Conservation (phyloP, 2,329 filamentous ascomycete genomes). For the Alternaria sp. region DNA sequence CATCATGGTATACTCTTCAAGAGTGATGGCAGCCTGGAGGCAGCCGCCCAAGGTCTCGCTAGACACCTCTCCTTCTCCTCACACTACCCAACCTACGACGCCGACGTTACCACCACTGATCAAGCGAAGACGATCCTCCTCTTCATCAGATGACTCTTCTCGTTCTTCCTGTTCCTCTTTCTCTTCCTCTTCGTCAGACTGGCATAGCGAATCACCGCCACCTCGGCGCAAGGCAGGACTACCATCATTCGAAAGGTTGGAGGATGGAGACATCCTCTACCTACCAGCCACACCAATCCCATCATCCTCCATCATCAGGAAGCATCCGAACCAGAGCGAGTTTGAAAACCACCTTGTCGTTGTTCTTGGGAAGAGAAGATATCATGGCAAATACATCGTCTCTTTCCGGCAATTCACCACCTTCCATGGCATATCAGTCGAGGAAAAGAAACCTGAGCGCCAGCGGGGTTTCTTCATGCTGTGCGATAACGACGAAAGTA, state of each 20-base stretch:
- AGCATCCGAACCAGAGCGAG: background rate
- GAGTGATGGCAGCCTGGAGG: background rate
- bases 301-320: slow-evolving; percentile 6
- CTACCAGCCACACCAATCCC: background rate
- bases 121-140: slow-evolving; percentile 1
- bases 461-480: slow-evolving; percentile 20
- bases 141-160: background rate
- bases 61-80: slow-evolving; percentile 1
- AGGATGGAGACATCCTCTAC: slow-evolving; percentile 15
- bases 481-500: slow-evolving; percentile 14
- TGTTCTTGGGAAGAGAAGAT: slow-evolving; percentile 10
- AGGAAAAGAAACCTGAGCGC: background rate
- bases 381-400: slow-evolving; percentile 14
- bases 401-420: slow-evolving; percentile 21
- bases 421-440: slow-evolving; percentile 16
- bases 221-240: background rate
- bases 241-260: slow-evolving; percentile 3
- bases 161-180: background rate
- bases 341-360: slow-evolving; percentile 20
- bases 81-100: background rate
- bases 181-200: slow-evolving; percentile 7
- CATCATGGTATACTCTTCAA: slow-evolving; percentile 4
- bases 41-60: background rate
- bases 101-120: background rate
- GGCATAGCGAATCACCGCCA: slow-evolving; percentile 7